phyloP scores from a whole-genome alignment of 495 filamentous ascomycete species.

The Neurospora sp. region DNA sequence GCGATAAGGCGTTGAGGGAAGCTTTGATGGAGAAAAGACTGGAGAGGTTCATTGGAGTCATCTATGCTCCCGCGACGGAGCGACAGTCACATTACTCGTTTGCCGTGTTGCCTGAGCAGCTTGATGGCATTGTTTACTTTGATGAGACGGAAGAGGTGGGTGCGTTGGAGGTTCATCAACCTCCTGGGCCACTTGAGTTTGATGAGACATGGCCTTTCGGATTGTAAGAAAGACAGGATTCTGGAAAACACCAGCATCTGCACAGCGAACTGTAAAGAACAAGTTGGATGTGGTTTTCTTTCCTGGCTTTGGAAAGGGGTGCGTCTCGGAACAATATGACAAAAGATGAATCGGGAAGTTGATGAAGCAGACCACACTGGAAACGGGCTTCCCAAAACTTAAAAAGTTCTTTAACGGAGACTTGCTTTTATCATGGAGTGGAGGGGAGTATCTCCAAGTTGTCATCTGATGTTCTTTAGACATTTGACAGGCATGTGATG shows the following conservation, averaged over 20 bases:
- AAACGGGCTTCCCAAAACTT: background rate
- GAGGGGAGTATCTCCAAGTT: background rate
- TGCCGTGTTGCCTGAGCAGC: slow-evolving; percentile 43
- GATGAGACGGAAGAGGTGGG: slow-evolving; percentile 42
- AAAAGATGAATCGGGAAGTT: background rate
- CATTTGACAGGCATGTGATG: background rate
- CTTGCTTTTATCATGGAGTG: background rate
- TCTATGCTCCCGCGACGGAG: slow-evolving; percentile 49
- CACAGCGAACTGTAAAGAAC: background rate
- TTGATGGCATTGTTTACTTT: slow-evolving; percentile 50
- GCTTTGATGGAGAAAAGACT: slow-evolving; percentile 32
- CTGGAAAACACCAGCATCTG: background rate
- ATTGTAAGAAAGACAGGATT: slow-evolving; percentile 16
- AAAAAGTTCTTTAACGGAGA: background rate
- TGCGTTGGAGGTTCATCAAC: slow-evolving; percentile 43
- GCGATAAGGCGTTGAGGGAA: slow-evolving; percentile 27
- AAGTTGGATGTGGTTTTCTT: background rate
- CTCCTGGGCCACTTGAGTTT: slow-evolving; percentile 29
- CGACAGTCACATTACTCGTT: slow-evolving; percentile 44
- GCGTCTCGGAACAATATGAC: background rate
- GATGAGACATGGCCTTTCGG: slow-evolving; percentile 53
- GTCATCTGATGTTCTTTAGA: background rate
- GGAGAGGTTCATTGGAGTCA: slow-evolving; percentile 50
- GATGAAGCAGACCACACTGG: background rate
- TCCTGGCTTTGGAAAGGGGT: background rate